Evolutionary conservation across 164 flowering plant genomes (phyloP), one percentile per base, ranked within the genome.

Genomic region (Chloranthus sessilifolius): DNA sequence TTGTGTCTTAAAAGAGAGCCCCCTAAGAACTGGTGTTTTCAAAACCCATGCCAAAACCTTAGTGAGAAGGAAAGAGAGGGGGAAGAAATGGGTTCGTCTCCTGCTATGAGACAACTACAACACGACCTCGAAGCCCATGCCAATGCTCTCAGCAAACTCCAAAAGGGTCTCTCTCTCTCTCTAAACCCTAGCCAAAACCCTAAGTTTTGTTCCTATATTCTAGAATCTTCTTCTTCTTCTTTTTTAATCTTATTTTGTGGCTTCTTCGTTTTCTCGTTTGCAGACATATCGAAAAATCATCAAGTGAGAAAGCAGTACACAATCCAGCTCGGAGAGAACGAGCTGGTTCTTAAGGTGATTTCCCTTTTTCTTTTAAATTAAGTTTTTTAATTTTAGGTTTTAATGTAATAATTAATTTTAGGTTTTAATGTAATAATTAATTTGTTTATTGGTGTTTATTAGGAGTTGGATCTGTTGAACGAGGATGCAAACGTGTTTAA

Each of bases 251-350:
- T 5, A n/a, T 37, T 27, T 6, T 7, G 20, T 6, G 8, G 17
- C 7, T 8, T 22, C 7, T 24, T 29, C 16, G 31, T 14, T 41
- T 19, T 10, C 28, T 21, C 20, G 1, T 43, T 47, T 47, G 10
- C 76, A 90, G 99, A 92, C 58, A 80, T 88, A 38, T 70, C 81
- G 7, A 88, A 83, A 77, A 88, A 92, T 53, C 97, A 92, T 33
- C 89, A 88, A 77, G 83, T 88, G 31, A 78, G 95, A 59, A 92
- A 88, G 86, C 88, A 86, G 72, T 92, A 88, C 72, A 92, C 97
- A 0, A 76, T 88, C 49, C 99, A 92, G 70, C 84, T 88, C 2
- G 97, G 99, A 16, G 99, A 92, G 66, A 92, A 92, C 59, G 99
- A 92, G 71, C 89, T 92, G 35, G 97, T 92, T 52, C 95, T 91